Evolutionary conservation across 495 filamentous ascomycete genomes (phyloP), one percentile per base, ranked within the genome.

Genomic region (Aspergillus hancockii): DNA sequence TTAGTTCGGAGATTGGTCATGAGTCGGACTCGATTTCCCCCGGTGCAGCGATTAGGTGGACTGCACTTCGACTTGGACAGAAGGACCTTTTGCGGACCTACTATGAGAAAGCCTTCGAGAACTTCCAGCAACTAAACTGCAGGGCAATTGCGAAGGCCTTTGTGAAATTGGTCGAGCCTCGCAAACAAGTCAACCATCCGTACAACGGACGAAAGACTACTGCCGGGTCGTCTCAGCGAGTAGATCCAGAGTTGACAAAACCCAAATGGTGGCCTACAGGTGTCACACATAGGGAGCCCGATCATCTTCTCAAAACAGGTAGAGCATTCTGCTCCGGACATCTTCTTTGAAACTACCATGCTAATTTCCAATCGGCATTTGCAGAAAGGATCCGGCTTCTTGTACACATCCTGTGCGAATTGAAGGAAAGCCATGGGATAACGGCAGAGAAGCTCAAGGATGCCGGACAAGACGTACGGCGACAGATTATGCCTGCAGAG

Each of bases 221-320:
- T 14, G 63, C 65, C 61, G 79, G 47, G 73, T 77, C 62, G 67
- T 81, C 43, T 10, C 70, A 74, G 45, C 67, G 64, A 7, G 68
- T 72, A 16, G 70, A 78, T 54, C 75, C 77, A 0, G 77, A 80
- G 55, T 57, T 68, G 45, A 80, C 77, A 5, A 80, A 78, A 40
- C 91, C 91, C 7, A 80, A 77, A 19, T 96, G 91, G 91, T 96
- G 91, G 91, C 91, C 91, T 0, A 75, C 76, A 22, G 75, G 77
- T 14, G 81, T 84, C 10, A 76, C 79, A 7, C 90, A 93, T 62
- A 86, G 81, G 56, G 91, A 95, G 69, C 91, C 91, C 0, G 90
- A 95, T 65, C 91, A 96, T 70, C 71, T 92, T 22, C 78, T 79
- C 54, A 94, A 89, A 68, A 75, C 77, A 61, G 86, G 90, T 92